Conservation (phyloP, 768 basidiomycete species). For the Thelephora aurantiotincta region DNA sequence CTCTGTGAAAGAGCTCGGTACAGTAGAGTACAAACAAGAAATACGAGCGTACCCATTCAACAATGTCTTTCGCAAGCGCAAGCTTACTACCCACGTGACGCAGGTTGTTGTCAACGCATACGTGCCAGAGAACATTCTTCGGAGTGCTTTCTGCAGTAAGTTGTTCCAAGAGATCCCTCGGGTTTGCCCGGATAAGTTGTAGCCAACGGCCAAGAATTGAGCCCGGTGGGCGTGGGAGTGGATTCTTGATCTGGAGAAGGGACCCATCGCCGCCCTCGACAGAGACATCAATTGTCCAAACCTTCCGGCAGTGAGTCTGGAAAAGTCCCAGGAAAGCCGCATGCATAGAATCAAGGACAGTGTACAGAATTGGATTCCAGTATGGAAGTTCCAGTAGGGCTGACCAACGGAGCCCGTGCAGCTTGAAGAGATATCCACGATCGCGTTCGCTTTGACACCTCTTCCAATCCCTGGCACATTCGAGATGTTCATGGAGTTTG, state of each 20-base stretch:
- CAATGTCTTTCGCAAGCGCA: too few species aligned
- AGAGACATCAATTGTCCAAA: constrained; percentile 13
- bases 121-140: too few species aligned
- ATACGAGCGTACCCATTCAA: too few species aligned
- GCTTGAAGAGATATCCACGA: constrained; percentile 8
- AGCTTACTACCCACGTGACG: too few species aligned
- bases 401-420: constrained; percentile 17
- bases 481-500: constrained; percentile 8
- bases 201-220: not conserved
- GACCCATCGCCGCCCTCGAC: not conserved
- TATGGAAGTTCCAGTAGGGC: constrained; percentile 18
- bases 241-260: not conserved
- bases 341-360: constrained; percentile 21
- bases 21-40: too few species aligned
- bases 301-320: constrained; percentile 11
- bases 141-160: not conserved
- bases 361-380: constrained; percentile 14
- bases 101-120: too few species aligned
- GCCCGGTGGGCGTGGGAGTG: not conserved
- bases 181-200: not conserved
- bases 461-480: constrained; percentile 10
- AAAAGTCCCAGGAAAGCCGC: constrained; percentile 12
- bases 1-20: too few species aligned
- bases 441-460: constrained; percentile 4
- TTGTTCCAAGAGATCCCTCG: not conserved